Percentiles rank a stretch among this genome's conserved stretches.
phyloP scores from a whole-genome alignment of 2,329 filamentous ascomycete species.

The Lasiodiplodia sp. region DNA sequence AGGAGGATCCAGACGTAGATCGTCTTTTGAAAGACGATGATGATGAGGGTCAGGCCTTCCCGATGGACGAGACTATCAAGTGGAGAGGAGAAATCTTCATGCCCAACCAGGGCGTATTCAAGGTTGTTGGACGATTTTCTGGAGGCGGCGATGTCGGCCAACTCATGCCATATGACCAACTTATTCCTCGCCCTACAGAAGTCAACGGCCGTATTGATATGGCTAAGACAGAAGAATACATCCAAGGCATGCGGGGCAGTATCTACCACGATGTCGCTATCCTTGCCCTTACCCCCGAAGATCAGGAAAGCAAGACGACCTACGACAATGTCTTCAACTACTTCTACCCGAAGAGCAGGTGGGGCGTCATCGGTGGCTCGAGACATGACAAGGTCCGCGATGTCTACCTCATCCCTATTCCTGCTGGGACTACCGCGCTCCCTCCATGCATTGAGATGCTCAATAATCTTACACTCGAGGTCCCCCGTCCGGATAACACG shows the following conservation, averaged over 20 bases:
- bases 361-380: conserved; percentile 79
- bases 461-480: conserved; percentile 81
- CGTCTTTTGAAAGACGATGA: conserved; percentile 84
- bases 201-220: conserved; percentile 83
- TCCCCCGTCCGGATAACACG: conserved; percentile 74
- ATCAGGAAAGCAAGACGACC: conserved; percentile 62
- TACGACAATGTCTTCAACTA: conserved; percentile 87
- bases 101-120: conserved; percentile 73
- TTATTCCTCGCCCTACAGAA: conserved; percentile 74
- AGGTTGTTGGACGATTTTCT: conserved; percentile 79
- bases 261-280: conserved; percentile 84
- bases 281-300: conserved; percentile 71
- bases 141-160: conserved; percentile 80
- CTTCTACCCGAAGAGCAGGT: conserved; percentile 81
- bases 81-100: conserved; percentile 61
- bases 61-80: conserved; percentile 72
- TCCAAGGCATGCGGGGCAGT: conserved; percentile 85
- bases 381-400: conserved; percentile 79
- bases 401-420: conserved; percentile 87
- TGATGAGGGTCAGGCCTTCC: conserved; percentile 81
- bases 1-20: conserved; percentile 87
- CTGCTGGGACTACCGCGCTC: conserved; percentile 70
- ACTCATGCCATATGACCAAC: conserved; percentile 73
- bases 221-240: conserved; percentile 85
- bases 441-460: conserved; percentile 90